These are phyloP conservation scores for Alternaria brassicicola DNA, from an alignment of 2,329 filamentous ascomycete genomes.

Conservation along the genomic window DNA sequence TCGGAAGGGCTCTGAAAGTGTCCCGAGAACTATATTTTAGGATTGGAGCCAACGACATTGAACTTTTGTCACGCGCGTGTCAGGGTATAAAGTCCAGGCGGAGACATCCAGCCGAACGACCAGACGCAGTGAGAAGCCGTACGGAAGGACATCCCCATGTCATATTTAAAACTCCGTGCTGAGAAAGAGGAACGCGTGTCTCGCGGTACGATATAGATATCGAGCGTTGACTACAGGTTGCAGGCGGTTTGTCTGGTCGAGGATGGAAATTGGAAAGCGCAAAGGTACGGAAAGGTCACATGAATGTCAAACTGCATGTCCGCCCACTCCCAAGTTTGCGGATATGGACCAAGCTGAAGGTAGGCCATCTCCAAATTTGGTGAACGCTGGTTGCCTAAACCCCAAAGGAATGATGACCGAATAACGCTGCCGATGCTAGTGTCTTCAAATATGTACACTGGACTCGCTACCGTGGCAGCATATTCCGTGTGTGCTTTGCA, in stretches of 20 bases:
- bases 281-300: conserved; percentile 16
- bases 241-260: conserved; percentile 8
- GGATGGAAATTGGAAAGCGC: conserved; percentile 19
- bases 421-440: background rate
- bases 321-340: background rate
- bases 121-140: conserved; percentile 6
- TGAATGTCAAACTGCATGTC: conserved; percentile 1
- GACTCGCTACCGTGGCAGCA: background rate
- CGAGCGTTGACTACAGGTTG: conserved; percentile 11
- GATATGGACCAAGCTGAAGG: conserved; percentile 13
- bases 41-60: background rate
- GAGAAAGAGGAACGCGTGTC: conserved; percentile 8
- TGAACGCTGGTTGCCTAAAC: background rate
- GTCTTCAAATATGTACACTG: background rate
- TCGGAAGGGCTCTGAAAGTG: background rate
- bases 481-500: background rate
- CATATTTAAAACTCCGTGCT: conserved; percentile 7
- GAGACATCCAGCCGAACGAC: conserved; percentile 20
- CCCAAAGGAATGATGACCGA: background rate
- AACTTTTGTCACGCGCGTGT: background rate
- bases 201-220: conserved; percentile 15
- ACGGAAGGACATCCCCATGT: conserved; percentile 9
- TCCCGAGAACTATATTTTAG: background rate
- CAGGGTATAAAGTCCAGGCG: conserved; percentile 9
- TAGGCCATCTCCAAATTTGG: conserved; percentile 16